Evolutionary conservation across 331 rosid species (phyloP), one percentile per base, ranked within the genome.

Genomic region (Quercus tomentella): DNA sequence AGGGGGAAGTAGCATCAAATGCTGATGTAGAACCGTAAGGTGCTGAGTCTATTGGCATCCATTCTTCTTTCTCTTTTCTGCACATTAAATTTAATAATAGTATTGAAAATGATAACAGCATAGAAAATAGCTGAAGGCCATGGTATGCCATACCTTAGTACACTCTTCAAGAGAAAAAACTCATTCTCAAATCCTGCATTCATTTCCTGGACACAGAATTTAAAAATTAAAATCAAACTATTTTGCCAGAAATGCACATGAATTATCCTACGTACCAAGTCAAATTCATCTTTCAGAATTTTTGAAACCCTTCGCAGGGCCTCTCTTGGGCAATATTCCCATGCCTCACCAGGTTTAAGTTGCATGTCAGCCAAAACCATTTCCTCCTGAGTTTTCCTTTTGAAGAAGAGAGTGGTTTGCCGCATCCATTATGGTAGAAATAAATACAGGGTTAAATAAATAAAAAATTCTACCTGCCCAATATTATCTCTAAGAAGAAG

Each of bases 161-260:
- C 73, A 74, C 86, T 88, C 82, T 89, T 95, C 84, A 95, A 86
- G 79, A 92, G 90, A 58, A 85, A 84, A 83, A 95, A 92, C 79
- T 95, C 98, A 74, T 90, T 95, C 85, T 95, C 98, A 74, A 95
- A 92, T 66, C 98, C 98, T 76, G 98, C 91, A 84, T 90, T 89
- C 90, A 90, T 71, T 77, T 54, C 97, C 98, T 95, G 85, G 72
- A 88, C 81, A 74, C 7, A 85, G 18, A 77, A 26, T 33, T 58
- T 52, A 80, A 76, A 80, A 51, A 76, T 77, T 74, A 62, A 45
- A 28, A 65, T 8, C 65, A 63, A 6, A 21, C 28, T 68, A 70
- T 14, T 10, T 74, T 49, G 26, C 18, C 79, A 30, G 31, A 35
- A 82, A 55, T 49, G 4, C 77, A 78, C 26, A 72, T 71, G 20